Conservation (phyloP, 176 grass and related monocot species). For the Olyra latifolia region DNA sequence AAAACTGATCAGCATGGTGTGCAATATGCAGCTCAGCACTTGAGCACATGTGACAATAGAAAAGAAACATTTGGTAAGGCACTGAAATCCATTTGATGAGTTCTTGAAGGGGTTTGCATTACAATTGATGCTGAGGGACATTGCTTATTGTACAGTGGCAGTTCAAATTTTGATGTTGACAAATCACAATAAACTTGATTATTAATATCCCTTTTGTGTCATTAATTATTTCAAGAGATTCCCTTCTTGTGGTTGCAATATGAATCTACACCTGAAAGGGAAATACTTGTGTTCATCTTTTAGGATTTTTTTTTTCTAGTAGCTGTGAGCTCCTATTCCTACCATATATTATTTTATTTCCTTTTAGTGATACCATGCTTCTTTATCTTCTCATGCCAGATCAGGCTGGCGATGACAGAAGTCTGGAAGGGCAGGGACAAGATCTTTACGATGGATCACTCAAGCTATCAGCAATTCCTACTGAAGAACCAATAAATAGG, state of each 20-base stretch:
- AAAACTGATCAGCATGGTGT: constrained; percentile 19
- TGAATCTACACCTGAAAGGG: background rate
- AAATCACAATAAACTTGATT: background rate
- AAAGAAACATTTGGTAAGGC: constrained; percentile 31
- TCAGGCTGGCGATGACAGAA: constrained; percentile 8
- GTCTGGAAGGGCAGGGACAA: constrained; percentile 34
- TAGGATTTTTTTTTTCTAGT: background rate
- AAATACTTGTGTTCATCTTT: background rate
- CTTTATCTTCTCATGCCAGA: constrained; percentile 37
- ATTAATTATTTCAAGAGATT: constrained; percentile 17
- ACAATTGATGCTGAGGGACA: background rate
- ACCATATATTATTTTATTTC: background rate
- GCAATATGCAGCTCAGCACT: constrained; percentile 9
- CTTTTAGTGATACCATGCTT: constrained; percentile 2
- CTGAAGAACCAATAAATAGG: constrained; percentile 37
- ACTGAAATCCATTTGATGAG: constrained; percentile 17
- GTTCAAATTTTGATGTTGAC: constrained; percentile 10
- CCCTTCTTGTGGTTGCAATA: constrained; percentile 6
- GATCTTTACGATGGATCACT: constrained; percentile 20
- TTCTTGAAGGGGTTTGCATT: background rate
- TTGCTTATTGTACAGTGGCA: background rate
- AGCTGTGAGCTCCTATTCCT: background rate
- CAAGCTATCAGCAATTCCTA: constrained; percentile 29
- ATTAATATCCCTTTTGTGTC: background rate
- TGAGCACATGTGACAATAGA: constrained; percentile 11